These are phyloP conservation scores for Beauveria asiatica DNA, from an alignment of 2,329 filamentous ascomycete species.

Conservation along the genomic window DNA sequence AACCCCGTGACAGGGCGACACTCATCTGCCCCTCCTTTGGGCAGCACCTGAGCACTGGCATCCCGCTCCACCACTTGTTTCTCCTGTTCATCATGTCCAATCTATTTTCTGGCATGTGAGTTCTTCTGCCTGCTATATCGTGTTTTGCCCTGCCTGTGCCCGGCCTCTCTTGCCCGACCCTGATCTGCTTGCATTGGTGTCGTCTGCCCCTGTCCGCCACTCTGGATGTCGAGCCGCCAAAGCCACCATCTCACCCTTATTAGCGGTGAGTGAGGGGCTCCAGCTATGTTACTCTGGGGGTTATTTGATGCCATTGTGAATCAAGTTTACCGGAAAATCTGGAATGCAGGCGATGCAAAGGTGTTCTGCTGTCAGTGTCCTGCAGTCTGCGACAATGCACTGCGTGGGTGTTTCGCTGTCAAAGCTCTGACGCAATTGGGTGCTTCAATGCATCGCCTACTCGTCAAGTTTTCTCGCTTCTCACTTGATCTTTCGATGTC, in stretches of 20 bases:
- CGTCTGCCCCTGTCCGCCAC: neutral
- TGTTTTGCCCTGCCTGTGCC: neutral
- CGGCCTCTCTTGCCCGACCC: neutral
- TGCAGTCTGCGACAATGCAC: neutral
- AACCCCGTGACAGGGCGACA: conserved; percentile 12
- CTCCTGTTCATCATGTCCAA: conserved; percentile 12
- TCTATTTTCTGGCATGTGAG: conserved; percentile 14
- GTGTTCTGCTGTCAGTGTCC: no score
- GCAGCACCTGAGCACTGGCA: conserved; percentile 9
- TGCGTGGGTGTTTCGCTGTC: neutral
- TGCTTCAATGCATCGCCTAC: neutral
- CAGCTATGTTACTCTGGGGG: neutral
- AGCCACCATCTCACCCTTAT: conserved; percentile 4
- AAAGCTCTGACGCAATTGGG: neutral
- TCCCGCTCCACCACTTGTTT: conserved; percentile 9
- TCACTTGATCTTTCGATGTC: neutral
- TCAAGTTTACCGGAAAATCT: neutral
- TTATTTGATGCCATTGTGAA: neutral
- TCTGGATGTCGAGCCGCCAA: neutral
- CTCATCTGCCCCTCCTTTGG: conserved; percentile 12
- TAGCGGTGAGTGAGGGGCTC: conserved; percentile 11
- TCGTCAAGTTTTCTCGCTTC: neutral
- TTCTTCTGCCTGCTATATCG: neutral
- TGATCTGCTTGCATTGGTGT: neutral
- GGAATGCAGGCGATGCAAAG: neutral